Evolutionary conservation across 1,139 yeast species (phyloP).

Genomic region (Geotrichum candidum): DNA sequence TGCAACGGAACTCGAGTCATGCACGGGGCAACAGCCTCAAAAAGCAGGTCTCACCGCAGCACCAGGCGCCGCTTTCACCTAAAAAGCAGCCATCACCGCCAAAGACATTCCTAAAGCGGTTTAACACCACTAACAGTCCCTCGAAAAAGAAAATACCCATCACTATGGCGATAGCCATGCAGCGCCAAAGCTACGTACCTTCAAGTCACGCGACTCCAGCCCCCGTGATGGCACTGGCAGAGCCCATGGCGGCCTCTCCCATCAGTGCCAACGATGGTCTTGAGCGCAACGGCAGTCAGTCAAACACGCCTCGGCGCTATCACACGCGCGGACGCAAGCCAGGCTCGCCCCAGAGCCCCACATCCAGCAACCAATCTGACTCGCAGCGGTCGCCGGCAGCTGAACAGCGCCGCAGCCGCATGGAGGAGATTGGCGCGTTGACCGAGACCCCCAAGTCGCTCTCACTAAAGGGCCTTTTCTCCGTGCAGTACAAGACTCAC

Average conservation of each 20-base stretch:
- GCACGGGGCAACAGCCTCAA: neutral
- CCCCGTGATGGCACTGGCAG: neutral
- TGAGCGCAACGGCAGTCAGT: neutral
- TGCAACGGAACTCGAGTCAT: neutral
- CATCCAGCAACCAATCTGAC: neutral
- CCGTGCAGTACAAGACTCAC: neutral
- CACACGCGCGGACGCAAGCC: neutral
- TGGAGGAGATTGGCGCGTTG: neutral
- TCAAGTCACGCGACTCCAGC: neutral
- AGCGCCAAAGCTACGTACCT: neutral
- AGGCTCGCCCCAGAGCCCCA: neutral
- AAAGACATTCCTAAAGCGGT: neutral
- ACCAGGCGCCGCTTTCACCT: neutral
- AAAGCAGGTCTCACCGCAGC: neutral
- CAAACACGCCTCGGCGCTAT: neutral
- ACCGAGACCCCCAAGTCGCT: neutral
- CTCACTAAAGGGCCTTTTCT: neutral
- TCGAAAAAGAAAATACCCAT: neutral
- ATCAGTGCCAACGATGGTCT: neutral
- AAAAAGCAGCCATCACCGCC: neutral
- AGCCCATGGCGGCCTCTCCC: neutral
- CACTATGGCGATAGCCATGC: neutral
- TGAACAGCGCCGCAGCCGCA: neutral
- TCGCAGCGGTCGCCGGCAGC: neutral
- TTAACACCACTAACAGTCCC: neutral